These are phyloP conservation scores for Sphagnurus paluster DNA, from an alignment of 1,284 basidiomycete species.

Conservation along the genomic window DNA sequence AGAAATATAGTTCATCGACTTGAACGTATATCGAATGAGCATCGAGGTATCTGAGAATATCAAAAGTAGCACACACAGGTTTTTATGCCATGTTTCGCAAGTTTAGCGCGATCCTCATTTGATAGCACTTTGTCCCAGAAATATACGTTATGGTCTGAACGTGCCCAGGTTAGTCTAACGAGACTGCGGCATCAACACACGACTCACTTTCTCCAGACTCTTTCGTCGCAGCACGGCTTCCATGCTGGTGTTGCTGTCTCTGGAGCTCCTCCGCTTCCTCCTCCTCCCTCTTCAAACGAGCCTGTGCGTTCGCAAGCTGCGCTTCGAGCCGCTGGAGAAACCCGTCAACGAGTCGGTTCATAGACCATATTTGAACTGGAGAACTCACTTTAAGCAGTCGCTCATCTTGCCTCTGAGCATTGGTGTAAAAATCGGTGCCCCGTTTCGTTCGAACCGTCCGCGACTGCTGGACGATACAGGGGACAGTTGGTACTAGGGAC, in stretches of 20 bases:
- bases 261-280: conserved; percentile 22
- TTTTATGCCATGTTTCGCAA: conserved; percentile 27
- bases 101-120: conserved; percentile 28
- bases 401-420: conserved; percentile 22
- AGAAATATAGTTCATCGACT: conserved; percentile 33
- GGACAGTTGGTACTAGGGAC: conserved; percentile 3
- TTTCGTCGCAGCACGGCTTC: conserved; percentile 6
- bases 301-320: conserved; percentile 26
- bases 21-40: background rate
- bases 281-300: conserved; percentile 27
- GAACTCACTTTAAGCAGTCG: conserved; percentile 22
- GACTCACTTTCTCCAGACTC: conserved; percentile 1
- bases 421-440: conserved; percentile 22
- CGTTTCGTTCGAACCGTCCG: conserved; percentile 20
- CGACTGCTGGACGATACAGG: conserved; percentile 11
- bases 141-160: conserved; percentile 27
- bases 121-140: conserved; percentile 34
- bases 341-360: conserved; percentile 9
- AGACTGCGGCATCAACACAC: background rate
- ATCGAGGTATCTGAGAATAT: too few species aligned
- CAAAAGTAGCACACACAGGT: conserved; percentile 24
- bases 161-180: background rate
- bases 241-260: conserved; percentile 19
- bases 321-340: conserved; percentile 28
- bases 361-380: background rate